Evolutionary conservation across 202 grass and related monocot species (phyloP).

Genomic region (Schoenoplectus triqueter): DNA sequence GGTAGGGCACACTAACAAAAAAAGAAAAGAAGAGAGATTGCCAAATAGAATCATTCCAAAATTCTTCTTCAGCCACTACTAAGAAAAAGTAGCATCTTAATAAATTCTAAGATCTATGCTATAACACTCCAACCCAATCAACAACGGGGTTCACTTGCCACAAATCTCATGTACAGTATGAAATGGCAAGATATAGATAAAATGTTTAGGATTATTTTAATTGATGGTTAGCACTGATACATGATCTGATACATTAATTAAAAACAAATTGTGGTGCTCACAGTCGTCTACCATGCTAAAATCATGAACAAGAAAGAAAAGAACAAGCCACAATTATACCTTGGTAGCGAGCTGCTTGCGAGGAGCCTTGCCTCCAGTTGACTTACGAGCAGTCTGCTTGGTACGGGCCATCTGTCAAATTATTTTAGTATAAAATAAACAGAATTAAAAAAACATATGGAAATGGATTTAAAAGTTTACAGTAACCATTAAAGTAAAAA

Average conservation of each 20-base stretch:
- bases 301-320: background rate
- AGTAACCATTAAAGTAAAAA: background rate
- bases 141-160: background rate
- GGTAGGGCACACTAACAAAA: no score
- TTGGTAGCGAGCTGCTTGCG: constrained; percentile 55
- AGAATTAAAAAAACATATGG: background rate
- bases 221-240: background rate
- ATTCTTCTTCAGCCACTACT: background rate
- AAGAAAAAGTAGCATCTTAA: background rate
- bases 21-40: background rate
- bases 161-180: background rate
- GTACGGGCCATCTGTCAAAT: constrained; percentile 46
- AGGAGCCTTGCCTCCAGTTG: constrained; percentile 56
- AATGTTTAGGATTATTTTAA: background rate
- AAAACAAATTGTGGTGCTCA: no score
- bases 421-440: background rate
- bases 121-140: background rate
- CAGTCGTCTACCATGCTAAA: background rate
- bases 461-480: background rate
- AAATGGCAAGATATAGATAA: background rate
- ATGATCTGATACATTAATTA: background rate
- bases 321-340: constrained; percentile 16
- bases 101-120: background rate
- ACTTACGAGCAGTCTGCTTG: constrained; percentile 59
- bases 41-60: background rate